These are phyloP conservation scores for Salix viminalis DNA, from an alignment of 345 rosid species.

Conservation along the genomic window DNA sequence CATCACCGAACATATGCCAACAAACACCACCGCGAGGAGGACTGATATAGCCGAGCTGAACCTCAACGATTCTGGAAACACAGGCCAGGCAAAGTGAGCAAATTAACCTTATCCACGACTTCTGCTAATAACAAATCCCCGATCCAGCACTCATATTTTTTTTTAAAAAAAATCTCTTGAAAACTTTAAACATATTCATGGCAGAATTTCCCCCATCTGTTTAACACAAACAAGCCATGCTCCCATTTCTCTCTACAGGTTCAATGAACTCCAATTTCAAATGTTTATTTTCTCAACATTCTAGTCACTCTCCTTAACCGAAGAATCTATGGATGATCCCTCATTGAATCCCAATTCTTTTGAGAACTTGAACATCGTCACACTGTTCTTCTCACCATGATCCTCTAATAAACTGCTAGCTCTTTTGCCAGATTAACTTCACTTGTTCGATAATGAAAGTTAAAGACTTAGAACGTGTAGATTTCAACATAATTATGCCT, in stretches of 20 bases:
- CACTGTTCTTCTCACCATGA: not conserved
- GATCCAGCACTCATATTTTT: not conserved
- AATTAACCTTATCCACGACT: not conserved
- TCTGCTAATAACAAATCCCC: not conserved
- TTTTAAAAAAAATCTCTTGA: too few species aligned
- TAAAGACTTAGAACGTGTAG: not conserved
- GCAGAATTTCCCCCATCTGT: not conserved
- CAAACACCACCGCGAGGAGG: slow-evolving; percentile 69
- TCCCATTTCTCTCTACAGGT: not conserved
- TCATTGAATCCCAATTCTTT: not conserved
- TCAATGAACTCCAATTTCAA: not conserved
- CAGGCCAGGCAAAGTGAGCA: slow-evolving; percentile 1
- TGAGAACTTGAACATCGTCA: not conserved
- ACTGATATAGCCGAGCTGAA: slow-evolving; percentile 62
- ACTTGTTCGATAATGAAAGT: not conserved
- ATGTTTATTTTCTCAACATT: not conserved
- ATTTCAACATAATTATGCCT: not conserved
- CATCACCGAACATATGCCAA: slow-evolving; percentile 56
- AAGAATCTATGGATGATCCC: not conserved
- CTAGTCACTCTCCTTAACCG: not conserved
- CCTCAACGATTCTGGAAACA: slow-evolving; percentile 52
- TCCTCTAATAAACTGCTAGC: not conserved
- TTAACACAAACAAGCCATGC: not conserved
- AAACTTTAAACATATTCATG: not conserved
- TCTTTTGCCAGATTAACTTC: not conserved